Evolutionary conservation across 371 early-diverging fungal species (phyloP), one percentile per base, ranked within the genome.

Genomic region (Syncephalis plumigaleata): DNA sequence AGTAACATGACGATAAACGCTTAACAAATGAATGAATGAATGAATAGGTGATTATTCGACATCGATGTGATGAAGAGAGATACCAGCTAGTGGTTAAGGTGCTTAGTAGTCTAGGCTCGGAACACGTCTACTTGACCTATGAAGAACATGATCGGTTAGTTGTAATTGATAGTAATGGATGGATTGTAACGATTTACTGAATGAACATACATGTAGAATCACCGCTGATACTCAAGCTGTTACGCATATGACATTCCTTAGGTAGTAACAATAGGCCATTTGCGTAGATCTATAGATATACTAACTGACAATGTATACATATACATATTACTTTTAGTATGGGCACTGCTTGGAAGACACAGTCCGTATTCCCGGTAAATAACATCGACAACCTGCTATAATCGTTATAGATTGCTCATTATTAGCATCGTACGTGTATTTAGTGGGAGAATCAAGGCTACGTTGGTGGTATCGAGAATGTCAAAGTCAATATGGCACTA

Each of bases 181-280:
- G n/a, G 23, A 5, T 36, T 7, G 5, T 3, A 13, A 11, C 9
- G 22, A 37, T 7, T 39, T n/a, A 21, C 16, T 39, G 4, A 24
- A 13, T 24, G 37, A 9, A 36, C 8, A 3, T 20, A 16, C 20
- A 21, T 13, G 15, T 18, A 53, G 56, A 3, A 89, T 94, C 42
- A 96, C 95, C 1, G 96, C 96, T 1, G 92, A 96, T 55, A 96
- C 96, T 1, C 96, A 96, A 60, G 93, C 95, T 4, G 91, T 87
- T 11, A 96, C 96, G 1, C 96, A 96, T 57, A 68, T 91, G 44
- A 89, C 92, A 13, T 96, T 92, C 56, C 57, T 91, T 43, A 80
- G 73, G 77, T 77, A 55, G 24, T n/a, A 1, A n/a, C 27, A 21
- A 2, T n/a, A 25, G 21, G 9, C 20, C 27, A 17, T 26, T 42